A percentile compares a stretch with the other conserved stretches of the same genome.
Evolutionary conservation across 2,329 filamentous ascomycete species (phyloP).

Genomic region (Amauroascus niger): DNA sequence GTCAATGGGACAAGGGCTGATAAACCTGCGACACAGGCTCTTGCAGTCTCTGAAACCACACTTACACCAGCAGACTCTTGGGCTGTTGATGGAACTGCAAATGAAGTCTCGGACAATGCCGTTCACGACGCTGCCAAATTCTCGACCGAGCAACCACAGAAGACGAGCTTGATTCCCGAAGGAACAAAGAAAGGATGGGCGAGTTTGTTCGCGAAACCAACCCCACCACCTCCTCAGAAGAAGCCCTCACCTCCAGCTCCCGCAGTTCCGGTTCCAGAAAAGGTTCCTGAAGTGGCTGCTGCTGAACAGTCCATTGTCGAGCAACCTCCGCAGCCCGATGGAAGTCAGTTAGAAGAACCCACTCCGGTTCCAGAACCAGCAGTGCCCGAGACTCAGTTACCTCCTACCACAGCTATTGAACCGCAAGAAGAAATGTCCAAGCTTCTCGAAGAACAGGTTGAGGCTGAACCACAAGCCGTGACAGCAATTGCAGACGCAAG

Average conservation of each 20-base stretch:
- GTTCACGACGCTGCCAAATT: conserved; percentile 20
- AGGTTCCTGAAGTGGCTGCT: conserved; percentile 15
- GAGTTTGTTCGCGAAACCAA: conserved; percentile 61
- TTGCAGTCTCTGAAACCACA: conserved; percentile 7
- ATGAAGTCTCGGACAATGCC: conserved; percentile 21
- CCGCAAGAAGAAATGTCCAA: conserved; percentile 40
- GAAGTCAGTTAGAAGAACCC: conserved; percentile 31
- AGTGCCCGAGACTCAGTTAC: conserved; percentile 6
- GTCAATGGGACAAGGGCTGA: conserved; percentile 37
- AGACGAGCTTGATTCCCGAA: conserved; percentile 31
- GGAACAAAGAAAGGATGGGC: conserved; percentile 51
- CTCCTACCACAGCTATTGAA: conserved; percentile 23
- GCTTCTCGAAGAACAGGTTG: conserved; percentile 31
- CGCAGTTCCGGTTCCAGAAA: conserved; percentile 17
- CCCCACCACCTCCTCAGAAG: conserved; percentile 44
- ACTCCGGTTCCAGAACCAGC: conserved; percentile 27
- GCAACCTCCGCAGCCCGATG: conserved; percentile 16
- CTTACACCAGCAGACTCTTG: conserved; percentile 13
- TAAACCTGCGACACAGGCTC: conserved; percentile 22
- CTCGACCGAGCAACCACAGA: conserved; percentile 19
- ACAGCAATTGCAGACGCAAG: conserved; percentile 27
- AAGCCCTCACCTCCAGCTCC: conserved; percentile 39
- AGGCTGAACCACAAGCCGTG: conserved; percentile 30
- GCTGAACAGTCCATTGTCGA: conserved; percentile 17
- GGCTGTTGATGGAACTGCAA: conserved; percentile 18